These are phyloP conservation scores for Ocimum tenuiflorum DNA, from an alignment of 257 asterid species.

Conservation along the genomic window DNA sequence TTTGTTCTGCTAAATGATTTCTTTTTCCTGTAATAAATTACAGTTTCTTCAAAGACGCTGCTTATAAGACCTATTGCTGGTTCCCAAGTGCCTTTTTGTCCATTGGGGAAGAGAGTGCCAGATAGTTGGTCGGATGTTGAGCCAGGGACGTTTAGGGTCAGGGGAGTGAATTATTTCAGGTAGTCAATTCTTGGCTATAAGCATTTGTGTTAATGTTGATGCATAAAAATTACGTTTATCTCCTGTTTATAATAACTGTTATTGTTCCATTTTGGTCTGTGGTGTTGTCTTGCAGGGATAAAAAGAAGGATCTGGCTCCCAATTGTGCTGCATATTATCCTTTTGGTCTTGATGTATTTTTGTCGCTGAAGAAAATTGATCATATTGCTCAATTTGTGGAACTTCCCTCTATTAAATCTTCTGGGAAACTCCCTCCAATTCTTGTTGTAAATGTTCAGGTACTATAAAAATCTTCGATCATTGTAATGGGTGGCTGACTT, in stretches of 20 bases:
- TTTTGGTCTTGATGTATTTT: constrained; percentile 83
- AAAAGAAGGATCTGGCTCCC: constrained; percentile 74
- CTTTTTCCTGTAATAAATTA: background rate
- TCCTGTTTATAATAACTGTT: background rate
- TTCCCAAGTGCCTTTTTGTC: constrained; percentile 85
- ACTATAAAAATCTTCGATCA: background rate
- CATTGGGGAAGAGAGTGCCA: constrained; percentile 71
- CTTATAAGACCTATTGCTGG: constrained; percentile 84
- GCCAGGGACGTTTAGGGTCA: constrained; percentile 70
- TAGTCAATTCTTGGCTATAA: constrained; percentile 9
- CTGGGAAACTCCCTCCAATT: constrained; percentile 73
- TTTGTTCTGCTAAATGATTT: background rate
- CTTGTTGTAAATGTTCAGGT: constrained; percentile 98
- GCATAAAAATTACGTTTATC: background rate
- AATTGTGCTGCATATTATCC: constrained; percentile 83
- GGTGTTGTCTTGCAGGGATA: constrained; percentile 54
- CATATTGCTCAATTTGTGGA: constrained; percentile 83
- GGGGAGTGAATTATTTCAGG: constrained; percentile 80
- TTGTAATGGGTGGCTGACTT: no score
- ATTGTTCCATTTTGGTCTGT: background rate
- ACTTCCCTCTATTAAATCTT: constrained; percentile 50
- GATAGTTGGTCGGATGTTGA: constrained; percentile 90
- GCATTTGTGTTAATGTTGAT: background rate
- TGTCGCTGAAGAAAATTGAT: constrained; percentile 66
- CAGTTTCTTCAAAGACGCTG: constrained; percentile 77